These are phyloP conservation scores for Monosporascus sp. DNA, from an alignment of 2,329 filamentous ascomycete genomes.

Conservation along the genomic window DNA sequence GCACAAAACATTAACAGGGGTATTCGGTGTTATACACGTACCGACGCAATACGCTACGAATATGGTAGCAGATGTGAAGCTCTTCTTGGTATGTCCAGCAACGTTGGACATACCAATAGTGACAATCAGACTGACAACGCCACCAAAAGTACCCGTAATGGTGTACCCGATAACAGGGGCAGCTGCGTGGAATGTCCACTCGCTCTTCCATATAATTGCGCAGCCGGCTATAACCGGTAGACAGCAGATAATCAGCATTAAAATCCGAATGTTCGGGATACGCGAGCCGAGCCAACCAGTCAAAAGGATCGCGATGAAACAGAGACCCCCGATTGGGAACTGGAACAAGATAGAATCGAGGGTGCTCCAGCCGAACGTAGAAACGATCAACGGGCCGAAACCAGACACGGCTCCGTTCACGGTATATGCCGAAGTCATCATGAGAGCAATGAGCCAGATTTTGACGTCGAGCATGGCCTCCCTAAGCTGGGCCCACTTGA, in stretches of 20 bases:
- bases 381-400: conserved; percentile 67
- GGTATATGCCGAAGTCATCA: conserved; percentile 67
- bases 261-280: conserved; percentile 57
- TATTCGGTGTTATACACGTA: conserved; percentile 3
- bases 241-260: conserved; percentile 61
- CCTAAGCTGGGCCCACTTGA: conserved; percentile 54
- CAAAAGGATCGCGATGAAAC: conserved; percentile 59
- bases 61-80: conserved; percentile 66
- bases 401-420: conserved; percentile 67
- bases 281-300: conserved; percentile 60
- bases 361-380: conserved; percentile 61
- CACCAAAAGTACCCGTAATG: conserved; percentile 68
- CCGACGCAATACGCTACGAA: conserved; percentile 70
- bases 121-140: conserved; percentile 57
- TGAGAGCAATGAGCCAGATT: conserved; percentile 58
- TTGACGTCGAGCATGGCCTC: conserved; percentile 57
- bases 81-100: conserved; percentile 73
- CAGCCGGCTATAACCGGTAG: conserved; percentile 71
- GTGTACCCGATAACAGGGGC: conserved; percentile 67
- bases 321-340: conserved; percentile 68
- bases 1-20: too few relatives aligned
- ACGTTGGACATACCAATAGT: conserved; percentile 59
- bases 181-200: conserved; percentile 59
- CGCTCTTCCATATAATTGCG: conserved; percentile 66
- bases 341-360: conserved; percentile 66